Evolutionary conservation across 495 filamentous ascomycete genomes (phyloP), one percentile per base, ranked within the genome.

Genomic region (Friedmanniomyces simplex): DNA sequence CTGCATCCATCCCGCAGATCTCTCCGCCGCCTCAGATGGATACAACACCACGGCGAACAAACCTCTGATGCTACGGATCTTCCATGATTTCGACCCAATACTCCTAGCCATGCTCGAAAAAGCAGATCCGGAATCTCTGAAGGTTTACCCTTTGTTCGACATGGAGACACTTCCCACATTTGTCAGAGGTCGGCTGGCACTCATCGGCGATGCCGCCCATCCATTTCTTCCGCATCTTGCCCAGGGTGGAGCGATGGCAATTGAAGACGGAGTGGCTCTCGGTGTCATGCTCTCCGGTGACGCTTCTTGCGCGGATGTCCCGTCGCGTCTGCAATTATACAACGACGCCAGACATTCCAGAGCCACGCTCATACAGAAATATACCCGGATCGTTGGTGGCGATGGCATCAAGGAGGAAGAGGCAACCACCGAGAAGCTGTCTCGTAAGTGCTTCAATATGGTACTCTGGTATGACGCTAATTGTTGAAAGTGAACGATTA

Each of bases 181-280:
- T 77, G 66, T 72, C 0, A 69, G 75, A 3, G 76, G 63, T 3
- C 70, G 68, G 22, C 51, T 83, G 37, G 77, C 71, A 8, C 67
- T 81, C 0, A 49, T 85, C 4, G 82, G 82, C 2, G 82, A 84
- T 72, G 77, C 82, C 0, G 80, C 77, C 26, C 82, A 85, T 67
- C 81, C 81, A 7, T 82, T 83, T 60, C 59, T 76, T 36, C 79
- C 79, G 21, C 43, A 47, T n/a, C 68, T 67, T 52, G 68, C 62
- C 12, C 66, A 70, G 58, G 66, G 66, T 10, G 68, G 60, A 16
- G 68, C 48, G 18, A 39, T 57, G 30, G 68, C 68, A 16, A 70
- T 70, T n/a, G 81, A 86, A 63, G 82, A 85, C 58, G 80, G 77
- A 8, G 76, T 78, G 0, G 71, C 77, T 7, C 68, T 85, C 0